Base-by-base conservation (phyloP, 148 eudicot genomes). In the Agrostemma githago region DNA sequence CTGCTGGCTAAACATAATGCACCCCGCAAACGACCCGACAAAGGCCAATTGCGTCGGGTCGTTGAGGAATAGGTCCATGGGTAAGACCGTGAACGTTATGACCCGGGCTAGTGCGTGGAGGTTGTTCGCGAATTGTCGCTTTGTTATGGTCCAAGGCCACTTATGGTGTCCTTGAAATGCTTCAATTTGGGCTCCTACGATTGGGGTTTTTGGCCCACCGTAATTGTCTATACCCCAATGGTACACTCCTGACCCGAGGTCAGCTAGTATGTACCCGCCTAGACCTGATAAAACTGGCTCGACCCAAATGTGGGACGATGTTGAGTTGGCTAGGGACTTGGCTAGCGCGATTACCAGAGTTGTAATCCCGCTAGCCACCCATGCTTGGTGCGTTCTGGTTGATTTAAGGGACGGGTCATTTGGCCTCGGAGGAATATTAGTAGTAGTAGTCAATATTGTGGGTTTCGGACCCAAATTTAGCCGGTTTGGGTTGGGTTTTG, bases 171-270 rank as follows among this genome's bases (percentile, higher is more conserved):
- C 93, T 79, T 90, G 96, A 43, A 94, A 94, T n/a, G 88, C 92
- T 1, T 87, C 92, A 5, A 94, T 92, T 74, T 89, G 97, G 43
- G 83, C 21, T 0, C 98, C 98, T 8, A 94, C 82, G 21, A 92
- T 19, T 6, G 97, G 99, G 43, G 92, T 90, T 20, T 82, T 12
- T 5, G 83, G 78, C 16, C 74, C 77, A 0, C 98, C 97, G 16
- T 92, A 92, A 65, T 92, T 92, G 76, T 95, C 99, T 2, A 95
- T 88, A 11, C 85, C 96, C 97, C 98, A 94, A 62, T 95, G 99
- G 81, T 90, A 95, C 38, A 95, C 79, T 21, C 97, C 99, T 0
- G 99, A 88, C 46, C 89, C 94, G 1, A 95, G 91, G 76, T 95
- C 99, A 1, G 99, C 89, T 41, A 92, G 60, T 12, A 92, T 26